phyloP scores from a whole-genome alignment of 2,329 filamentous ascomycete species.

The Mariannaea sp. region DNA sequence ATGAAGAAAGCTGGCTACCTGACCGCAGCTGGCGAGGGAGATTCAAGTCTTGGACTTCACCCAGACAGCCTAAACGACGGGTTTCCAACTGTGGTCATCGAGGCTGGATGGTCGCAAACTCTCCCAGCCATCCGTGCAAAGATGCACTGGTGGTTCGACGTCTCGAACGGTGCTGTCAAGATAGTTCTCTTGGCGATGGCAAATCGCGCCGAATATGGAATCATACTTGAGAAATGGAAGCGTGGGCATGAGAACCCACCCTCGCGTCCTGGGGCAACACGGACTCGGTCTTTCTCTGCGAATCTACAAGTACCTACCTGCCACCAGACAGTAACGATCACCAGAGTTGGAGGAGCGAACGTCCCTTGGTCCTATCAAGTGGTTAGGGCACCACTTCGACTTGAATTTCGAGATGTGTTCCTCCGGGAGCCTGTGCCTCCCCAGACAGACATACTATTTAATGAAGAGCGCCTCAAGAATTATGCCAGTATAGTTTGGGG shows the following conservation, averaged over 20 bases:
- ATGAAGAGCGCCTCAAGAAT: neutral
- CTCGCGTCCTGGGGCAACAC: neutral
- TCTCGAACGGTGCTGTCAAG: neutral
- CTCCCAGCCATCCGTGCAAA: neutral
- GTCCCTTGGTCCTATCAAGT: neutral
- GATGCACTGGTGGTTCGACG: neutral
- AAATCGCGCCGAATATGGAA: neutral
- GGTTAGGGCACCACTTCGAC: neutral
- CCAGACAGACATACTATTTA: neutral
- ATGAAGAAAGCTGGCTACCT: neutral
- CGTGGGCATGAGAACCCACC: neutral
- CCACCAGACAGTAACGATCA: neutral
- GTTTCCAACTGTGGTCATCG: neutral
- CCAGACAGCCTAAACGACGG: neutral
- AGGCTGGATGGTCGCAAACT: neutral
- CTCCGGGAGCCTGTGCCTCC: neutral
- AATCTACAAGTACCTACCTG: neutral
- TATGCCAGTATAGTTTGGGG: neutral
- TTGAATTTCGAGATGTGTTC: neutral
- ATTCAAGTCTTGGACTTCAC: neutral
- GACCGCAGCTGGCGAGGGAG: neutral
- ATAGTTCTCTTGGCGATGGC: neutral
- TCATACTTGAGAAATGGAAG: neutral
- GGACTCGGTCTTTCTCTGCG: neutral
- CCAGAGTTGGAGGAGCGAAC: neutral